Evolutionary conservation across 257 asterid species (phyloP), one percentile per base, ranked within the genome.

Genomic region (Paulownia fortunei): DNA sequence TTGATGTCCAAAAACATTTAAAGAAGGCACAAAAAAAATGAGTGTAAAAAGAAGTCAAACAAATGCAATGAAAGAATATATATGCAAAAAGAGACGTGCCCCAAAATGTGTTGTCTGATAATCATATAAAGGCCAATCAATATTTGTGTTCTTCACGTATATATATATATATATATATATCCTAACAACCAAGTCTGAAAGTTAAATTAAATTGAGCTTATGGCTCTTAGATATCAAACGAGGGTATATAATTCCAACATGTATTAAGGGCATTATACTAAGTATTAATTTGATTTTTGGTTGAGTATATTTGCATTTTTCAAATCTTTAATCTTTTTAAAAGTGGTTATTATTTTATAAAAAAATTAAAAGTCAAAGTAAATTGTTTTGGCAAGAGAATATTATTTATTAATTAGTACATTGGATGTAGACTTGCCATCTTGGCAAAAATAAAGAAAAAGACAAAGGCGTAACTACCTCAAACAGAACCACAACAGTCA

Each of bases 341-440:
- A 64, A 76, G 72, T 76, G 42, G 12, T 59, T 34, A 44, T 51
- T 47, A 47, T 26, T 0, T 26, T 12, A 26, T 26, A 60, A 18
- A 71, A 23, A 39, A 71, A 70, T 6, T 61, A 6, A 13, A 79
- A 72, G 82, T 79, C 82, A 78, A 78, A 70, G 73, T 37, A 60
- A 76, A 11, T 34, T 58, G 27, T 34, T 36, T n/a, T 18, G 26
- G 73, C 47, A 62, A 71, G 67, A 34, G 60, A 79, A 61, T 39
- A 27, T 6, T 61, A 10, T 23, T 69, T 47, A 21, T 59, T 60
- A 30, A 21, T 24, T 61, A 70, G 23, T 52, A 59, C n/a, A 18
- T 30, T 78, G 54, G 64, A 23, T 39, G 41, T 60, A n/a, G 77
- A 34, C 66, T 15, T 63, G 55, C n/a, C 0, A 13, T 13, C n/a